Evolutionary conservation across 768 basidiomycete species (phyloP).

Genomic region (Fistulinella prunicolor): DNA sequence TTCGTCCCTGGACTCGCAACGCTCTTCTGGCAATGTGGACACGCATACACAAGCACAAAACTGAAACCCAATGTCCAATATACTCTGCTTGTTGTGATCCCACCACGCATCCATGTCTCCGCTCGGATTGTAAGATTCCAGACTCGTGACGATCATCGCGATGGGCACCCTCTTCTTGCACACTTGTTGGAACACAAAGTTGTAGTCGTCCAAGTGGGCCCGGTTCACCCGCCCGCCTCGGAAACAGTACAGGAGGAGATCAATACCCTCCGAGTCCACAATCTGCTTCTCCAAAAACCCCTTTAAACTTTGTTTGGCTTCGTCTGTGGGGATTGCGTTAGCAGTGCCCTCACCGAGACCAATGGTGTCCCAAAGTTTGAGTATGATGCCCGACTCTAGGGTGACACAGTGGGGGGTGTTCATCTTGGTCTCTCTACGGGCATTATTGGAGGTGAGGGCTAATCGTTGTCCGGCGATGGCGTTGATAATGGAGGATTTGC

Average conservation of each 20-base stretch:
- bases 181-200: slow-evolving; percentile 21
- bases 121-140: slow-evolving; percentile 25
- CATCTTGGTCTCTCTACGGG: slow-evolving; percentile 28
- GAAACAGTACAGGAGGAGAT: slow-evolving; percentile 28
- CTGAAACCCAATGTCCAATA: slow-evolving; percentile 30
- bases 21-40: slow-evolving; percentile 17
- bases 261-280: slow-evolving; percentile 17
- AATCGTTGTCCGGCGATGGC: slow-evolving; percentile 24
- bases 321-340: slow-evolving; percentile 12
- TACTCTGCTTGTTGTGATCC: slow-evolving; percentile 25
- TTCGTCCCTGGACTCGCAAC: neutral
- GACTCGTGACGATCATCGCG: slow-evolving; percentile 25
- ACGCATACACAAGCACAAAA: slow-evolving; percentile 38
- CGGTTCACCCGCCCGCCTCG: slow-evolving; percentile 23
- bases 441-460: slow-evolving; percentile 29
- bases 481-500: slow-evolving; percentile 43
- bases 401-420: slow-evolving; percentile 16
- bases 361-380: slow-evolving; percentile 35
- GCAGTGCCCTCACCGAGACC: slow-evolving; percentile 33
- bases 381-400: slow-evolving; percentile 13
- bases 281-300: slow-evolving; percentile 27
- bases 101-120: slow-evolving; percentile 38
- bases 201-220: slow-evolving; percentile 19
- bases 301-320: slow-evolving; percentile 19
- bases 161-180: slow-evolving; percentile 26